Base-by-base conservation (phyloP, 2,329 filamentous ascomycete species). In the Hypoxylon sp. region DNA sequence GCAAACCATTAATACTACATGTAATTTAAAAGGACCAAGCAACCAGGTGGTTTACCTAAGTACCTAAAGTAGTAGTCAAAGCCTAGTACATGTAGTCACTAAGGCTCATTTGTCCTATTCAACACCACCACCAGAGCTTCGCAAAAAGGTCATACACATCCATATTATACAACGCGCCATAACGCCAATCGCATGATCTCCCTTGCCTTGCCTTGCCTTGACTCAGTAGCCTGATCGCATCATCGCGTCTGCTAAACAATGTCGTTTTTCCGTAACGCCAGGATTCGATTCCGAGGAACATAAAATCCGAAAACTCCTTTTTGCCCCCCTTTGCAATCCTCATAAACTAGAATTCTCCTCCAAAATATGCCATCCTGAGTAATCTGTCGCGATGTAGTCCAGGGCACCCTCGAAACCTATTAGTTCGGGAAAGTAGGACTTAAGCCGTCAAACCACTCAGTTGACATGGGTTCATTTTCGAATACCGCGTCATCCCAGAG, bases 261-360 rank as follows among this genome's bases (percentile, higher is more conserved):
- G 17, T 58, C 39, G 4, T 17, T 44, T 68, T 35, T 56, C 57
- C 42, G n/a, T 11, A 57, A 60, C 66, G 50, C 62, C 62, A 29
- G 31, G 27, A 29, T 46, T 8, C 21, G 24, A 52, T 15, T 17
- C n/a, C 51, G 35, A 27, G 35, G n/a, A 29, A 46, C 17, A 10
- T 19, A 15, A 32, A 50, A 50, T 7, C 24, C 17, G 4, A 32
- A 62, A 29, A 51, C 11, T 32, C 48, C 47, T n/a, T 39, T 53
- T 58, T 27, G 7, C 27, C 53, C 17, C n/a, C n/a, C 7, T 17
- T 17, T 44, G 8, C 19, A 44, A 10, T 44, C 2, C 17, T 44
- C 39, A 17, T 21, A n/a, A 21, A 21, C 17, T 17, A 11, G 6
- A 3, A 44, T 19, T 10, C 6, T 17, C 15, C 39, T 17, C 17